Percentiles rank a stretch among this genome's conserved stretches.
Evolutionary conservation across 176 grass and related monocot genomes (phyloP).

Genomic region (Carex scoparia): DNA sequence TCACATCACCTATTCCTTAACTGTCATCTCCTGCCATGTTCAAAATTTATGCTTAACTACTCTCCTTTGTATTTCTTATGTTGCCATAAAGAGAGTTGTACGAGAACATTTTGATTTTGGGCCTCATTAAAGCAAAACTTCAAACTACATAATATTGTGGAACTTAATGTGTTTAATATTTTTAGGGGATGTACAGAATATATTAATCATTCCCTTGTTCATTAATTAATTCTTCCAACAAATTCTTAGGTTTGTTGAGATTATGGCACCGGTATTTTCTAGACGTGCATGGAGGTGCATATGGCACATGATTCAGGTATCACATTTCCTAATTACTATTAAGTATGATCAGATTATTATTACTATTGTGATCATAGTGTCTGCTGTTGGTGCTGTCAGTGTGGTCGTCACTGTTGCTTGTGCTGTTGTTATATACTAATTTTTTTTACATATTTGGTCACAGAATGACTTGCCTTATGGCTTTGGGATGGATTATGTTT

Average conservation of each 20-base stretch:
- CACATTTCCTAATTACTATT: background rate
- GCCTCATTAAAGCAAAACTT: background rate
- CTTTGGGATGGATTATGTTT: slow-evolving; percentile 37
- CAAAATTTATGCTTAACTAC: background rate
- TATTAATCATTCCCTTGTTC: background rate
- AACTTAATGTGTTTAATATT: background rate
- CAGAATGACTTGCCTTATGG: slow-evolving; percentile 48
- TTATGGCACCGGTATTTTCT: slow-evolving; percentile 29
- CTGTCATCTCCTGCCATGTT: background rate
- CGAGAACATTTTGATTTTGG: background rate
- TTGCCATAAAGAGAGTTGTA: background rate
- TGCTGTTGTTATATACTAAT: background rate
- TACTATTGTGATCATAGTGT: background rate
- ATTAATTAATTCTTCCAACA: background rate
- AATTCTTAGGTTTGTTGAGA: slow-evolving; percentile 28
- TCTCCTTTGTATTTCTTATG: background rate
- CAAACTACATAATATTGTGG: background rate
- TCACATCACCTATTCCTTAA: background rate
- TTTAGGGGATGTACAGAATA: background rate
- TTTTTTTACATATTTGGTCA: background rate
- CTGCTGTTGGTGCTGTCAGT: background rate
- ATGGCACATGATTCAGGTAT: slow-evolving; percentile 44
- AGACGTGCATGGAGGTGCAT: slow-evolving; percentile 33
- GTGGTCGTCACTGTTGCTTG: background rate
- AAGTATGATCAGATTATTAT: background rate